Evolutionary conservation across 2,329 filamentous ascomycete species (phyloP), one percentile per base, ranked within the genome.

Genomic region (Arthrobotrys iridis): DNA sequence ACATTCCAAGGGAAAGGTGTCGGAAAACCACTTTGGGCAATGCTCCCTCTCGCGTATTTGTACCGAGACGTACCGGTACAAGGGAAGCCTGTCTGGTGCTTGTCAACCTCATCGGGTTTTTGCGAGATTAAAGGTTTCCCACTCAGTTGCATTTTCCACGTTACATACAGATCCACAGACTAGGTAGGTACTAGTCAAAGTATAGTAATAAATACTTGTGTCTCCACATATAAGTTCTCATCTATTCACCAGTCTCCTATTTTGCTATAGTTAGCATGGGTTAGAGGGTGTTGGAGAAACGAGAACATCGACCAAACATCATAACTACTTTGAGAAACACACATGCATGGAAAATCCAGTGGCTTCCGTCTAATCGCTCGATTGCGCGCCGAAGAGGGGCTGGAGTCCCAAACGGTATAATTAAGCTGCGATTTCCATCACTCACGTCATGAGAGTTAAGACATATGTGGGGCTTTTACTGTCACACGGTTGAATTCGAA

Each of bases 41-140:
- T 68, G n/a, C 50, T 58, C 63, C 55, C 60, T 75, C 63, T 75
- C 71, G 71, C 71, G 71, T 75, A 75, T 68, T n/a, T 75, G 71
- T 75, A 68, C 71, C 71, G 71, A 75, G 71, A 59, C 57, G 71
- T 75, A 75, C 71, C 71, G 55, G 71, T 75, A 75, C 71, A 75
- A 75, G 71, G 71, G 55, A 63, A 45, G 62, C 70, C 52, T 74
- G 59, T 50, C 33, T 28, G 52, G 48, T 46, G 60, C 68, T 59
- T 28, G 40, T 45, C 63, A 46, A 73, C 52, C 52, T 67, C 55
- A 24, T 28, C 43, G 28, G 28, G 58, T 50, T 52, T 67, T 66
- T 74, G 71, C 71, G 63, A 75, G 68, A 75, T 75, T 75, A 75
- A 75, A 75, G 71, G 71, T 66, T 28, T 65, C 64, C 63, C 58